Percentiles rank a stretch among this genome's conserved stretches.
phyloP scores from a whole-genome alignment of 2,329 filamentous ascomycete genomes.

The Calonectria naviculata region DNA sequence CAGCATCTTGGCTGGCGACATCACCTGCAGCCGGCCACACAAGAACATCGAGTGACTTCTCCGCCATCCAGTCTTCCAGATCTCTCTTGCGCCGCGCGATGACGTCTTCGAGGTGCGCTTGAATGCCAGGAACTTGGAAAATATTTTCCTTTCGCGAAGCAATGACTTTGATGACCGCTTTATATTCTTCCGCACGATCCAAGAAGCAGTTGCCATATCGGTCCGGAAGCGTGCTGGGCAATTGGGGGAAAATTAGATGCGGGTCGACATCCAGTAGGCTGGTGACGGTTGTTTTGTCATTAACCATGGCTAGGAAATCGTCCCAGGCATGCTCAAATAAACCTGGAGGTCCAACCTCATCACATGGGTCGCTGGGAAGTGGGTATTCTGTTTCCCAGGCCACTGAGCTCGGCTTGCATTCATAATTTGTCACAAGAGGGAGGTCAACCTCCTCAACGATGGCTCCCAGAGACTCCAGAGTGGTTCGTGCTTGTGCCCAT shows the following conservation, averaged over 20 bases:
- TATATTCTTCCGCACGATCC: conserved; percentile 25
- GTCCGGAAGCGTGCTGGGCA: conserved; percentile 27
- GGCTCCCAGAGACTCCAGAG: conserved; percentile 13
- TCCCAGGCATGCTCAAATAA: conserved; percentile 64
- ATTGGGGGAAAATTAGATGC: conserved; percentile 48
- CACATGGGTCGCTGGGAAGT: conserved; percentile 51
- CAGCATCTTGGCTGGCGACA: conserved; percentile 5
- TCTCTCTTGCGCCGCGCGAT: conserved; percentile 60
- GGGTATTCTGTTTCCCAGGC: conserved; percentile 51
- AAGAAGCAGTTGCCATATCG: conserved; percentile 33
- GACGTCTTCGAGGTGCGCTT: conserved; percentile 46
- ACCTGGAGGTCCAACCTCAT: conserved; percentile 53
- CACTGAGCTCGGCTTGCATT: too few relatives aligned
- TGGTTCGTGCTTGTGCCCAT: not conserved
- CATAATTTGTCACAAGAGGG: conserved; percentile 55
- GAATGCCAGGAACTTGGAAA: not conserved
- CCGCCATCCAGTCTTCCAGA: conserved; percentile 55
- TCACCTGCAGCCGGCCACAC: conserved; percentile 11
- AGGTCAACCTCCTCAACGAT: conserved; percentile 45
- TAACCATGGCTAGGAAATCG: conserved; percentile 57
- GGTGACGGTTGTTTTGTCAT: conserved; percentile 42
- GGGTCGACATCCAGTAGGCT: conserved; percentile 52
- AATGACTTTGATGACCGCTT: not conserved
- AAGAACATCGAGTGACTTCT: not conserved
- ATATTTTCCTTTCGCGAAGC: too few relatives aligned